phyloP scores from a whole-genome alignment of 306 rosid species.

The Comarum palustre region DNA sequence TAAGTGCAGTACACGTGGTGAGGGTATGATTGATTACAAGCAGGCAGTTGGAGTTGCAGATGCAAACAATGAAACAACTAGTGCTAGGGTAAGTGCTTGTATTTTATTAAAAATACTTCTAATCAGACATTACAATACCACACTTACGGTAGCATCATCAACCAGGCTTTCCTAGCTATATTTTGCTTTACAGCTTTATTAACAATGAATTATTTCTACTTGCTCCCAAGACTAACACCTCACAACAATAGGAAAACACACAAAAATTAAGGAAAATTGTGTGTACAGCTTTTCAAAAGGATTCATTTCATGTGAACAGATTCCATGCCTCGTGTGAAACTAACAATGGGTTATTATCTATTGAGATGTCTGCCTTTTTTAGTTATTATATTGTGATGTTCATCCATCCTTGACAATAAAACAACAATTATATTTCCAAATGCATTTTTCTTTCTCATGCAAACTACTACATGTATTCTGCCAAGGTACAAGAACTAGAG shows the following conservation, averaged over 20 bases:
- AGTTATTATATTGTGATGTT: background rate
- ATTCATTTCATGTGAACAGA: background rate
- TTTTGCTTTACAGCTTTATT: background rate
- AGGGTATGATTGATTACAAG: background rate
- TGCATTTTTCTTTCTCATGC: background rate
- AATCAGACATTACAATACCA: background rate
- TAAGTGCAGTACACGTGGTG: background rate
- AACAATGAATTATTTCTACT: background rate
- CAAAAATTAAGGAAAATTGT: background rate
- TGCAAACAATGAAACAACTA: background rate
- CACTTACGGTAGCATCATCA: background rate
- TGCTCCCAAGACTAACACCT: background rate
- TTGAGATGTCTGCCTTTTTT: background rate
- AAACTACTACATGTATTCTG: conserved; percentile 5
- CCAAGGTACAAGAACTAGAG: conserved; percentile 23
- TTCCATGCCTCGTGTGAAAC: background rate
- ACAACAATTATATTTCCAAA: background rate
- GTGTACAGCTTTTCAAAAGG: background rate
- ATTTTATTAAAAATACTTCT: background rate
- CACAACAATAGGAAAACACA: background rate
- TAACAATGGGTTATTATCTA: background rate
- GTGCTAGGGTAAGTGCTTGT: background rate
- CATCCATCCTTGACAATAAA: background rate
- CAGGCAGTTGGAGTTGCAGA: conserved; percentile 7
- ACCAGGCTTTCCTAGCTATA: background rate